phyloP scores from a whole-genome alignment of 2,329 filamentous ascomycete genomes.

The Scedosporium apiospermum region DNA sequence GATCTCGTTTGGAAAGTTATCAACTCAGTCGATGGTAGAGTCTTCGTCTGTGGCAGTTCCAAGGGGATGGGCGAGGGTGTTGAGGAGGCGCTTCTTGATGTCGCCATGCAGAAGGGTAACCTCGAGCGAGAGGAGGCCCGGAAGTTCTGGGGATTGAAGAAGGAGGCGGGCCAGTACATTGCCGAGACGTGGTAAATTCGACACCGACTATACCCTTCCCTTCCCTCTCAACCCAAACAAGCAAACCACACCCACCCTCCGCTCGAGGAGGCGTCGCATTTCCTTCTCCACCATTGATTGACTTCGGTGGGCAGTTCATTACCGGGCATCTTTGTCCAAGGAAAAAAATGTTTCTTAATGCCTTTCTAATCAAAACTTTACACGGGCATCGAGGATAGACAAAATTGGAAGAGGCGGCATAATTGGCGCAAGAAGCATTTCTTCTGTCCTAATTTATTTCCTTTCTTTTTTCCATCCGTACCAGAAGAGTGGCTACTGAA shows the following conservation, averaged over 20 bases:
- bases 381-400: not conserved
- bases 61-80: conserved; percentile 98
- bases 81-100: conserved; percentile 75
- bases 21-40: conserved; percentile 87
- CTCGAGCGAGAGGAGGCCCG: conserved; percentile 71
- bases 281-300: no score
- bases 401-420: not conserved
- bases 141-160: conserved; percentile 87
- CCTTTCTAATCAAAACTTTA: no score
- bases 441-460: not conserved
- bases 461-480: not conserved
- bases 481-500: no score
- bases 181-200: conserved; percentile 60
- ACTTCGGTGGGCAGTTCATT: no score
- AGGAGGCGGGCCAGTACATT: conserved; percentile 89
- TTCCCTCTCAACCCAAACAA: not conserved
- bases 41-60: conserved; percentile 93
- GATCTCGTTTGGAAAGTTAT: conserved; percentile 98
- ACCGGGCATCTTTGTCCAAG: no score
- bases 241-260: not conserved
- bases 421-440: not conserved
- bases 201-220: not conserved
- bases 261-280: no score
- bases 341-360: not conserved
- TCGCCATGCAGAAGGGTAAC: conserved; percentile 88